These are phyloP conservation scores for Ambrosia artemisiifolia DNA, from an alignment of 129 eudicot genomes.

Conservation along the genomic window DNA sequence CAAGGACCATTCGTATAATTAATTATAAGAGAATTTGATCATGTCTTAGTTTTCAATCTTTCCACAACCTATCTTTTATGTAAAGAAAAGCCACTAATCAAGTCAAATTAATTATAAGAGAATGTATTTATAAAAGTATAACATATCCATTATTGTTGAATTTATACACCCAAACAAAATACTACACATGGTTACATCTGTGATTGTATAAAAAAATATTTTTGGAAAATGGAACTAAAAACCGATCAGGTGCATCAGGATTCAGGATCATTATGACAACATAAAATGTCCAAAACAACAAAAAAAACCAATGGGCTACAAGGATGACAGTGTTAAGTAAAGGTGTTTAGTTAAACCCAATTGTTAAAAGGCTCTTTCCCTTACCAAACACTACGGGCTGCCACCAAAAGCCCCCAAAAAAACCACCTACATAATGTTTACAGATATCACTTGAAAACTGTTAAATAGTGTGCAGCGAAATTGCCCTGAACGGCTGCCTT, in stretches of 20 bases:
- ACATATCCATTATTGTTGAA: neutral
- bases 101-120: neutral
- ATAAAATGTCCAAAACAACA: neutral
- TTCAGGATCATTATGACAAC: neutral
- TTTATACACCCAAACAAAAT: neutral
- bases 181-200: neutral
- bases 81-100: neutral
- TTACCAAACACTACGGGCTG: neutral
- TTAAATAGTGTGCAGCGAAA: constrained; percentile 14
- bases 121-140: neutral
- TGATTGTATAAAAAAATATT: neutral
- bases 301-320: neutral
- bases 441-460: constrained; percentile 3
- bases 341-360: neutral
- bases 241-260: neutral
- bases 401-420: neutral
- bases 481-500: constrained; percentile 7
- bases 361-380: neutral
- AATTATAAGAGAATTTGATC: neutral
- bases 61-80: neutral
- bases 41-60: neutral
- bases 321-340: neutral
- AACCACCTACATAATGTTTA: neutral
- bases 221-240: neutral
- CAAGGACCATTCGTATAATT: too few species aligned